phyloP scores from a whole-genome alignment of 176 grass and related monocot species.

The Ensete glaucum region DNA sequence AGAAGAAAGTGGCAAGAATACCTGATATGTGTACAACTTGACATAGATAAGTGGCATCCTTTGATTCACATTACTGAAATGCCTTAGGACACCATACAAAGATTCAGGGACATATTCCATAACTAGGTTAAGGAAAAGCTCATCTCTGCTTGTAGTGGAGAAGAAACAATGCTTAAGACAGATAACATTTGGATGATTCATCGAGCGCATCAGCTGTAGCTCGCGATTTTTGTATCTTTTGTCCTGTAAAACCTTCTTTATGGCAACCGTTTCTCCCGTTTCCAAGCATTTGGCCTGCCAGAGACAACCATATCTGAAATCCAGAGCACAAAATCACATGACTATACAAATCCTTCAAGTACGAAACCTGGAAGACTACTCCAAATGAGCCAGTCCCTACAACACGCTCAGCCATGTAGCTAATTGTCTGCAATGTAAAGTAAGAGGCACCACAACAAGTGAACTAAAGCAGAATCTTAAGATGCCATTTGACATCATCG shows the following conservation, averaged over 20 bases:
- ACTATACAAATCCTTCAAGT: not conserved
- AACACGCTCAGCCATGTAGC: constrained; percentile 67
- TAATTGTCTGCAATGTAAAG: constrained; percentile 50
- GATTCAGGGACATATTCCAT: constrained; percentile 22
- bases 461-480: not conserved
- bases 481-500: not conserved
- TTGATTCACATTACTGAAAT: constrained; percentile 16
- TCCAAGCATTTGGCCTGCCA: constrained; percentile 22
- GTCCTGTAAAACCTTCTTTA: constrained; percentile 23
- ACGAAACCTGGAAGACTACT: constrained; percentile 59
- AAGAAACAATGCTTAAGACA: constrained; percentile 15
- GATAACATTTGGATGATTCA: constrained; percentile 21
- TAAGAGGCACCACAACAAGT: not conserved
- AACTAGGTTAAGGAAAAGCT: constrained; percentile 18
- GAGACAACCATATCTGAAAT: not conserved
- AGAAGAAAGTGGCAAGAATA: not conserved
- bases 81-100: constrained; percentile 17
- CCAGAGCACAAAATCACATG: not conserved
- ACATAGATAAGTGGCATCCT: constrained; percentile 24
- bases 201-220: constrained; percentile 13
- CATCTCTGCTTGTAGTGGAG: constrained; percentile 21
- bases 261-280: constrained; percentile 19
- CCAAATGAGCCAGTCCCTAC: constrained; percentile 78
- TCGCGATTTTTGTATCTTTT: constrained; percentile 24
- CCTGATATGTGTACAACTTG: constrained; percentile 19